Base-by-base conservation (phyloP, 805 yeast genomes). In the Kurtzmaniella cleridarum region DNA sequence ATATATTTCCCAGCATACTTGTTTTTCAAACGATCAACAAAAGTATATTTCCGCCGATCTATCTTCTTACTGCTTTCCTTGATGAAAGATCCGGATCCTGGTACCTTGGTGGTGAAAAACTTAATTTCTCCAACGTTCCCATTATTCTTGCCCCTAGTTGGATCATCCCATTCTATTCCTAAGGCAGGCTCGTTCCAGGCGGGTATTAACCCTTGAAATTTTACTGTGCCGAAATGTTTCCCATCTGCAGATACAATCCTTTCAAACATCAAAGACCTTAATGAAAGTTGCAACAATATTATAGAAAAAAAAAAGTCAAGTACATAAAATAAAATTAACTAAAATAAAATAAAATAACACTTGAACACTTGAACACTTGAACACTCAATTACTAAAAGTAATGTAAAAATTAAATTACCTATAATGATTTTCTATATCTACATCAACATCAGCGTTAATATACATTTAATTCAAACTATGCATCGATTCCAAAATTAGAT, bases 101-200 rank as follows among this genome's bases (percentile, higher is more conserved):
- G n/a, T 43, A 59, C n/a, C 28, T 27, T 6, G 20, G 57, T 40
- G 50, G 46, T 27, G 55, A 90, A 90, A 54, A 86, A 86, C 38
- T 54, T 48, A 0, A 59, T 49, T 0, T 81, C 86, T 15, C 74
- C 64, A 20, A 77, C 43, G 1, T 53, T 41, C 0, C 98, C 98
- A 44, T 74, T 62, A 54, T 89, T 78, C 49, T 81, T 86, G 1
- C 97, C 97, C 27, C 88, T 65, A 0, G 43, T 40, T 0, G 71
- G 59, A 33, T 78, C 66, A 54, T 90, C 97, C 96, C 96, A 90
- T 56, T 90, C 96, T 3, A 90, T 70, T 0, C 97, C 97, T 11
- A 76, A 57, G 0, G 91, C 88, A 0, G 56, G 53, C 0, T 75
- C 72, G 3, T 60, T 60, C 96, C 96, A 88, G 0, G 36, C 66